phyloP scores from a whole-genome alignment of 2,329 filamentous ascomycete genomes.

The Plenodomus biglobosus region DNA sequence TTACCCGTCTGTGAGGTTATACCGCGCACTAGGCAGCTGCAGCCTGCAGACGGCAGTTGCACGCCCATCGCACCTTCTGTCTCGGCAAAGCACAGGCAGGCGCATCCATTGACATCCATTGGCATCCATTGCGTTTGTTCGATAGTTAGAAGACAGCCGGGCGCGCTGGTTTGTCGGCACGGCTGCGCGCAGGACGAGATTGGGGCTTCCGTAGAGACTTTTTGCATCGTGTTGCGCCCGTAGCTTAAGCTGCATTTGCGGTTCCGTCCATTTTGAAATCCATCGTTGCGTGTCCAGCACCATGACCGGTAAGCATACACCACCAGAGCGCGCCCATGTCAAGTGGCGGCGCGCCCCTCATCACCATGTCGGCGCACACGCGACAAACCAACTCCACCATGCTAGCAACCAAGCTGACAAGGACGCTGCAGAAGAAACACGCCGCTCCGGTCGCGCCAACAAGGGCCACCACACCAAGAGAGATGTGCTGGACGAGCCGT shows the following conservation, averaged over 20 bases:
- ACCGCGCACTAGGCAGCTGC: slow-evolving; percentile 26
- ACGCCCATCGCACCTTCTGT: slow-evolving; percentile 19
- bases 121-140: slow-evolving; percentile 20
- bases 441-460: slow-evolving; percentile 91
- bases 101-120: no score
- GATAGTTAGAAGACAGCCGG: slow-evolving; percentile 31
- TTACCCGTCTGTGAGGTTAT: slow-evolving; percentile 14
- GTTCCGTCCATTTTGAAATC: slow-evolving; percentile 35
- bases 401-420: slow-evolving; percentile 29
- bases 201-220: slow-evolving; percentile 39
- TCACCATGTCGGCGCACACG: neutral
- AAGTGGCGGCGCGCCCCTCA: slow-evolving; percentile 7
- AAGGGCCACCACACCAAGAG: slow-evolving; percentile 95
- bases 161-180: slow-evolving; percentile 23
- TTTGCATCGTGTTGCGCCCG: slow-evolving; percentile 41
- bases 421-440: slow-evolving; percentile 68
- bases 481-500: slow-evolving; percentile 54
- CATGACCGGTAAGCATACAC: slow-evolving; percentile 64
- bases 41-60: slow-evolving; percentile 22
- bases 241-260: slow-evolving; percentile 36
- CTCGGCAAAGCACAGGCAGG: slow-evolving; percentile 16
- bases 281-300: slow-evolving; percentile 33
- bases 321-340: slow-evolving; percentile 21
- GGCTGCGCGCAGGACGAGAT: slow-evolving; percentile 20
- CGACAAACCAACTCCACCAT: slow-evolving; percentile 16